A percentile compares a stretch with the other conserved stretches of the same genome.
phyloP scores from a whole-genome alignment of 139 green algal genomes.

The Pleodorina starrii region DNA sequence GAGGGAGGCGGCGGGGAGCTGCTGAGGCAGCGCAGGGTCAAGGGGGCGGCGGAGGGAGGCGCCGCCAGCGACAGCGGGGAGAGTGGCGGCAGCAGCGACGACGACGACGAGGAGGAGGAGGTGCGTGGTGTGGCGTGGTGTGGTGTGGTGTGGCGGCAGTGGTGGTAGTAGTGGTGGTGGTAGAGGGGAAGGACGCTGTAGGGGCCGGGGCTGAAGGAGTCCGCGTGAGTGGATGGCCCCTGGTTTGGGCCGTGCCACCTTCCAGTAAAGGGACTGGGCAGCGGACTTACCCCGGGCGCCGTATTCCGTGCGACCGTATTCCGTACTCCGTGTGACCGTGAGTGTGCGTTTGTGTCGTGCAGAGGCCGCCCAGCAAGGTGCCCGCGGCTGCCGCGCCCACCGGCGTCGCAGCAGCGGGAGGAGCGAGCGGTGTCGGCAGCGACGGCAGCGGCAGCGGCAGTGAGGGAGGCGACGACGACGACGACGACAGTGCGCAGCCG shows the following conservation, averaged over 20 bases:
- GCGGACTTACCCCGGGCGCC: too few relatives aligned
- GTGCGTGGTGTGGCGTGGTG: too few relatives aligned
- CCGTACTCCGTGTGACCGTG: too few relatives aligned
- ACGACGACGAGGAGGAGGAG: neutral
- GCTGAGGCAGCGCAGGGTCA: neutral
- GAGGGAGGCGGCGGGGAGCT: neutral
- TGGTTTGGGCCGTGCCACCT: too few relatives aligned
- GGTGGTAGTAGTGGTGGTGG: too few relatives aligned
- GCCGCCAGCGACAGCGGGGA: neutral
- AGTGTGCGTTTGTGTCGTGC: neutral
- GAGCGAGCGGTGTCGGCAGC: neutral
- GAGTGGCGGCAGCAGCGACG: neutral
- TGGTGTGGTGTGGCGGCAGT: too few relatives aligned
- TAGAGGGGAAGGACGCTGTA: too few relatives aligned
- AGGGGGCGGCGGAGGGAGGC: neutral
- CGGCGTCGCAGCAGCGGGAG: neutral
- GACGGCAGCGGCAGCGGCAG: neutral
- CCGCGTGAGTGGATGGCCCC: too few relatives aligned
- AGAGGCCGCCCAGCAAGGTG: neutral
- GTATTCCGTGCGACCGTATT: too few relatives aligned
- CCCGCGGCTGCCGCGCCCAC: neutral
- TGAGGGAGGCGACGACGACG: slow-evolving; percentile 5
- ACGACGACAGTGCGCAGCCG: neutral
- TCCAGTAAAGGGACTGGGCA: too few relatives aligned
- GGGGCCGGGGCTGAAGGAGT: too few relatives aligned